Evolutionary conservation across 805 yeast species (phyloP).

Genomic region (Wickerhamiella dianesei): DNA sequence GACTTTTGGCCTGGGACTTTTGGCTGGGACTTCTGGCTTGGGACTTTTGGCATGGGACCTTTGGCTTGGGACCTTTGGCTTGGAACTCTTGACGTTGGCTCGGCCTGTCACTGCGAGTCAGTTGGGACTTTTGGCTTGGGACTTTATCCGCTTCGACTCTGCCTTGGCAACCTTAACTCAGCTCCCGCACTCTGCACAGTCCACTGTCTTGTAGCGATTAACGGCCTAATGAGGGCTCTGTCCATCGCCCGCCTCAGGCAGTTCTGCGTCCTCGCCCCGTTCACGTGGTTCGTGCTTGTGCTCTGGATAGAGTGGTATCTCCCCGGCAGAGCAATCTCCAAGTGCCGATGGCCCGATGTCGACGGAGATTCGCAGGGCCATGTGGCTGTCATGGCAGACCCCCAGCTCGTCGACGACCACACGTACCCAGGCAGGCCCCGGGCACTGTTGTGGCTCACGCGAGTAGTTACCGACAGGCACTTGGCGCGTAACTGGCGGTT

Average conservation of each 20-base stretch:
- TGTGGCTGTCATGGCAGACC: conserved; percentile 71
- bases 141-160: too few species aligned
- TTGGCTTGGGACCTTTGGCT: too few species aligned
- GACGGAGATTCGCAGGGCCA: conserved; percentile 11
- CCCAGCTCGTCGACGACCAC: conserved; percentile 79
- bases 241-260: neutral
- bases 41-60: too few species aligned
- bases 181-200: too few species aligned
- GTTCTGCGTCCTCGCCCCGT: conserved; percentile 20
- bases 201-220: too few species aligned
- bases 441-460: conserved; percentile 40
- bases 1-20: too few species aligned
- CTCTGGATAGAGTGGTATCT: conserved; percentile 42
- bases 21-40: too few species aligned
- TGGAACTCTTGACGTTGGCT: too few species aligned
- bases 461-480: conserved; percentile 58
- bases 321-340: conserved; percentile 32
- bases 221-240: neutral
- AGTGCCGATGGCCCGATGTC: conserved; percentile 42
- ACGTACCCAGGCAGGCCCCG: conserved; percentile 66
- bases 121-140: too few species aligned
- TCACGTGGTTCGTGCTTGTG: conserved; percentile 30
- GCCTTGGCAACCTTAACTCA: too few species aligned
- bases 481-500: conserved; percentile 60
- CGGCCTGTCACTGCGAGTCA: too few species aligned